A percentile compares a stretch with the other conserved stretches of the same genome.
Conservation (phyloP, 208 protist species). For the Naegleria lovaniensis region DNA sequence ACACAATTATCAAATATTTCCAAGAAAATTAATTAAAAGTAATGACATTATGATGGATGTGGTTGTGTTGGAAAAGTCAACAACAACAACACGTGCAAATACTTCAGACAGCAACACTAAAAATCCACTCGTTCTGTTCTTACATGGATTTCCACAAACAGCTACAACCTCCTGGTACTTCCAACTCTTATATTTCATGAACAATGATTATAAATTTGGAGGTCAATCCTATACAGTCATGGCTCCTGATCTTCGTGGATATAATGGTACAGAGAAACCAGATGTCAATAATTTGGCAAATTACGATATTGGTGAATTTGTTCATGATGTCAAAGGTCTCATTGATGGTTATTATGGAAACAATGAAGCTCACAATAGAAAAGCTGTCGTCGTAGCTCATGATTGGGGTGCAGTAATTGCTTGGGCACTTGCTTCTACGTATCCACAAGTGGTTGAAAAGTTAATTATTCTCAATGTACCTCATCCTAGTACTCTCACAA, state of each 20-base stretch:
- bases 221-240: background rate
- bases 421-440: background rate
- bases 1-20: background rate
- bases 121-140: background rate
- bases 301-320: background rate
- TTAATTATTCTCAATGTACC: slow-evolving; percentile 5
- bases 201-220: background rate
- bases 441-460: background rate
- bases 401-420: slow-evolving; percentile 18
- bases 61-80: background rate
- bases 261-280: background rate
- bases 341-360: background rate
- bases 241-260: slow-evolving; percentile 14
- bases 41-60: background rate
- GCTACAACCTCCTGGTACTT: background rate
- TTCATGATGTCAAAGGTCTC: background rate
- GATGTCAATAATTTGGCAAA: background rate
- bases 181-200: background rate
- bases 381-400: background rate
- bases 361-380: background rate
- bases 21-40: background rate
- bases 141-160: background rate
- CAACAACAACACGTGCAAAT: background rate
- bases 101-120: background rate
- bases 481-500: background rate